Conservation (phyloP, 768 basidiomycete genomes). For the Daedaleopsis sinensis region DNA sequence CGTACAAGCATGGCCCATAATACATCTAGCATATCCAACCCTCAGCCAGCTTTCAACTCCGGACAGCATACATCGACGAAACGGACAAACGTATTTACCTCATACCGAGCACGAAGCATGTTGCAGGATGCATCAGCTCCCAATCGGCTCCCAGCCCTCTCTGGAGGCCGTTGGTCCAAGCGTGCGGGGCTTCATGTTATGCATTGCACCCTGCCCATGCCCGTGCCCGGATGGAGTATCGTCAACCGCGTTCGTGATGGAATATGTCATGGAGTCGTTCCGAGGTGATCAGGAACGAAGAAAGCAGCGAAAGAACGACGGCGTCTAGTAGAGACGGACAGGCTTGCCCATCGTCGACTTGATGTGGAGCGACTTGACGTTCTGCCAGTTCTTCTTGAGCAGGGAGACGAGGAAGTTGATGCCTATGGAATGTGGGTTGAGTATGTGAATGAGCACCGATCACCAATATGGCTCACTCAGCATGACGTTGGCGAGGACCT, state of each 20-base stretch:
- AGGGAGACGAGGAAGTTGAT: slow-evolving; percentile 99
- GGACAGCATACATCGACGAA: background rate
- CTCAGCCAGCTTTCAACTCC: background rate
- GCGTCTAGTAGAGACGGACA: slow-evolving; percentile 82
- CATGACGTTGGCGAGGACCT: slow-evolving; percentile 98
- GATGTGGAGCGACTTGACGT: slow-evolving; percentile 97
- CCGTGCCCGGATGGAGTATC: slow-evolving; percentile 4
- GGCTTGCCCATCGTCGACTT: slow-evolving; percentile 99
- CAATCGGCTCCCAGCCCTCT: slow-evolving; percentile 74
- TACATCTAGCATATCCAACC: background rate
- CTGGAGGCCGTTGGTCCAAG: slow-evolving; percentile 89
- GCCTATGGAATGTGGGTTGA: slow-evolving; percentile 47
- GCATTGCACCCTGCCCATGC: slow-evolving; percentile 58
- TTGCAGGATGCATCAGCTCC: slow-evolving; percentile 71
- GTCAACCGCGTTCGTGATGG: background rate
- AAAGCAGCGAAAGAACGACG: slow-evolving; percentile 2
- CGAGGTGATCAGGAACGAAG: background rate
- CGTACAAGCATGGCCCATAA: background rate
- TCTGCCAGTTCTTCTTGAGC: slow-evolving; percentile 99
- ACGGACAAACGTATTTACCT: background rate
- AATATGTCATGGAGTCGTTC: slow-evolving; percentile 2
- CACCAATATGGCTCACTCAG: slow-evolving; percentile 58
- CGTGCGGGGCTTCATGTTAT: slow-evolving; percentile 97
- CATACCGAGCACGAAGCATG: slow-evolving; percentile 6
- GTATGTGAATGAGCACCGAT: background rate